Base-by-base conservation (phyloP, 768 basidiomycete species). In the Leucocoprinus leucothites region DNA sequence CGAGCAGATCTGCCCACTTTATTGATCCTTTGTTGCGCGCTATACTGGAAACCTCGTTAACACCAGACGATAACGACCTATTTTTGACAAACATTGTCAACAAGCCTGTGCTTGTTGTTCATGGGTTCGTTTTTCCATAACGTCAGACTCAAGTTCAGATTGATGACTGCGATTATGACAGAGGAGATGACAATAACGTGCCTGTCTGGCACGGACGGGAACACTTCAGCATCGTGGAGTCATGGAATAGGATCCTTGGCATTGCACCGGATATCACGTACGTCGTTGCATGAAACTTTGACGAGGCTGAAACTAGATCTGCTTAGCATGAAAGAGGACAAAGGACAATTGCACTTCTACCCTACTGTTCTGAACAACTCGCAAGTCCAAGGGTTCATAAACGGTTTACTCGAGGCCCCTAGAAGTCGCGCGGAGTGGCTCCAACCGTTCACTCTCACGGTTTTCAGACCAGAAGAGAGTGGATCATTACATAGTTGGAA, bases 51-150 rank as follows among this genome's bases (percentile, higher is more conserved):
- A 76, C 84, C 1, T 83, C 89, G 0, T 73, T 94, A 22, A 86
- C 86, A 0, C 82, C 88, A 2, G 93, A 94, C 59, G 91, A 95
- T 68, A 93, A 96, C 64, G 92, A 96, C 62, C 67, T 95, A 3
- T 88, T 93, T 70, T 61, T 93, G 19, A 82, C 87, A 2, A 97
- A 97, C 64, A 69, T 94, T 9, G 83, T 78, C 1, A 76, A 85
- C 48, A 85, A 75, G 0, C 85, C 86, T 0, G 71, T 91, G 1
- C 73, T 94, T 11, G 91, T 86, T 1, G 75, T 95, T 36, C 88
- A 96, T 61, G 94, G 90, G 89, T 86, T 36, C 7, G 51, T 48
- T 8, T 50, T 21, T 18, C 19, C 8, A 25, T 9, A 22, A 45
- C 24, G n/a, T 46, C 48, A 46, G 14, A 44, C 38, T 47, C 53